Percentiles rank a stretch among this genome's conserved stretches.
Conservation (phyloP, 2,329 filamentous ascomycete genomes). For the Botrytis aclada region DNA sequence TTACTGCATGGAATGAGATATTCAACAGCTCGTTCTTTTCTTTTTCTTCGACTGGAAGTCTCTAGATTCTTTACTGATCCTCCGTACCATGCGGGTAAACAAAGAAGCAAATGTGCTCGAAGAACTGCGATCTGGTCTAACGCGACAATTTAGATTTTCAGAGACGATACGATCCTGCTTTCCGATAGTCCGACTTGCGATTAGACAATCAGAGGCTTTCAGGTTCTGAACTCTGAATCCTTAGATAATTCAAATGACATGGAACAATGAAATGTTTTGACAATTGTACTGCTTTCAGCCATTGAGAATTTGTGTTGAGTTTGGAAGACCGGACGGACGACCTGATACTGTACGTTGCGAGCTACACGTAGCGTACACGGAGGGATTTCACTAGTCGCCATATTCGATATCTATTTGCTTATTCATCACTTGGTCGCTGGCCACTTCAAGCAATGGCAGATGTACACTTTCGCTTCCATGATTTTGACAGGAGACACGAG, state of each 20-base stretch:
- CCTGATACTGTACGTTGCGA: not conserved
- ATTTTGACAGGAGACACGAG: not conserved
- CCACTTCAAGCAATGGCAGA: not conserved
- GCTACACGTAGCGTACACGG: not conserved
- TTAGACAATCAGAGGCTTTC: not conserved
- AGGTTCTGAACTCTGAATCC: not conserved
- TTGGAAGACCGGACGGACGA: not conserved
- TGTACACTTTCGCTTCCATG: not conserved
- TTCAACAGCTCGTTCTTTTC: not conserved
- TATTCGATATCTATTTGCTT: not conserved
- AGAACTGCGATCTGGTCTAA: not conserved
- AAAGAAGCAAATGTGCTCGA: not conserved
- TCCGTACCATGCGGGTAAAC: not conserved
- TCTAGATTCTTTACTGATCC: not conserved
- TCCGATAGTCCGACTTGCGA: not conserved
- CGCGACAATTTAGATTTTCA: not conserved
- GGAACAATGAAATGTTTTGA: not conserved
- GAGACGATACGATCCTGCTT: not conserved
- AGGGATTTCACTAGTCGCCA: not conserved
- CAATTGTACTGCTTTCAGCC: not conserved
- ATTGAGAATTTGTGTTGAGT: not conserved
- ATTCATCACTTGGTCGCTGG: not conserved
- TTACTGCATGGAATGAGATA: not conserved
- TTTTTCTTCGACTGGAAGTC: not conserved
- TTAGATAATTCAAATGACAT: not conserved